phyloP scores from a whole-genome alignment of 2,329 filamentous ascomycete species.

The Cordyceps tenuipes region DNA sequence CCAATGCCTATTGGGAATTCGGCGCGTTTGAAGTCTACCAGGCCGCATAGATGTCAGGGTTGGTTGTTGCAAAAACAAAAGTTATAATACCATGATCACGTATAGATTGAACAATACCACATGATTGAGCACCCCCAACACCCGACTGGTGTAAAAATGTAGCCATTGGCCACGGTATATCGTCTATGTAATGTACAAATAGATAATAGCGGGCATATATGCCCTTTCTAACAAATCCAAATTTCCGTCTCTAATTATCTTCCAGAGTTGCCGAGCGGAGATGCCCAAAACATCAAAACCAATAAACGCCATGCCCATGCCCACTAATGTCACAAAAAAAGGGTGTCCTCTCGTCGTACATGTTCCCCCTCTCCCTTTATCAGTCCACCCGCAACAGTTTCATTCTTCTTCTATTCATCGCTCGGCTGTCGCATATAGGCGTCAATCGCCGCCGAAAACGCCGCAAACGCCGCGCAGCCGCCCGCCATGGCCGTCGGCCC shows the following conservation, averaged over 20 bases:
- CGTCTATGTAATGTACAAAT: slow-evolving; percentile 23
- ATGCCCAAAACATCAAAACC: slow-evolving; percentile 18
- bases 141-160: neutral
- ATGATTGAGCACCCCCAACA: neutral
- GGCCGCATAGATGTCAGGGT: slow-evolving; percentile 14
- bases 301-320: slow-evolving; percentile 20
- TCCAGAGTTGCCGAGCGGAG: slow-evolving; percentile 13
- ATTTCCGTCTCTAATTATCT: neutral
- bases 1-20: slow-evolving; percentile 58
- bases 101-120: neutral
- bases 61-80: neutral
- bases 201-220: slow-evolving; percentile 9
- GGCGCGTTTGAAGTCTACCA: slow-evolving; percentile 51
- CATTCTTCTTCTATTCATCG: slow-evolving; percentile 37
- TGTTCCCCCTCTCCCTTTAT: neutral
- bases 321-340: slow-evolving; percentile 16
- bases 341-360: neutral
- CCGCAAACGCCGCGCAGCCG: slow-evolving; percentile 88
- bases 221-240: neutral
- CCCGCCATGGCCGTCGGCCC: slow-evolving; percentile 82
- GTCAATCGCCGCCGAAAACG: slow-evolving; percentile 87
- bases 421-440: slow-evolving; percentile 76
- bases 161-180: slow-evolving; percentile 15
- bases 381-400: too few relatives aligned
- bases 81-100: neutral